These are phyloP conservation scores for Cenchrus purpureus DNA, from an alignment of 176 grass and related monocot species.

Conservation along the genomic window DNA sequence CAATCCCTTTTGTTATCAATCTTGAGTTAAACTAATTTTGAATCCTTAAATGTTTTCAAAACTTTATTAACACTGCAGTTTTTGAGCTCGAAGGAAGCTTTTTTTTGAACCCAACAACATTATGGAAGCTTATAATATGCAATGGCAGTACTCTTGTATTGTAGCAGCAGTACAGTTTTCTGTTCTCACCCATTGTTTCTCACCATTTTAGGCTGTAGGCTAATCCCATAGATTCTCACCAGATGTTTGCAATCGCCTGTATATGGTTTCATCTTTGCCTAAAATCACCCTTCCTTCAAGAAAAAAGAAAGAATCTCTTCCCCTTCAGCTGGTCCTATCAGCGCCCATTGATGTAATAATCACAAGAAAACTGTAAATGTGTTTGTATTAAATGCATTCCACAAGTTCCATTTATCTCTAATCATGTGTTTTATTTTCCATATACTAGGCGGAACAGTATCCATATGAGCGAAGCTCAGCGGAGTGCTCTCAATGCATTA, in stretches of 20 bases:
- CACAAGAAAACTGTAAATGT: conserved; percentile 5
- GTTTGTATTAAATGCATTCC: conserved; percentile 18
- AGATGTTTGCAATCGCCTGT: neutral
- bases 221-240: neutral
- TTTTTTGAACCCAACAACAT: neutral
- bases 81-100: neutral
- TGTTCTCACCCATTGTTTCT: neutral
- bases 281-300: neutral
- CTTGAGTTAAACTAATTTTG: conserved; percentile 22
- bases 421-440: conserved; percentile 36
- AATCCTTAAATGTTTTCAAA: conserved; percentile 3
- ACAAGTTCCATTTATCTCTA: conserved; percentile 1
- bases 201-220: neutral
- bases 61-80: neutral
- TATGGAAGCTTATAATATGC: neutral
- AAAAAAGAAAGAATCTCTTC: neutral
- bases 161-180: neutral
- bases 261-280: neutral
- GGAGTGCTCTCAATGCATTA: conserved; percentile 93
- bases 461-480: conserved; percentile 91
- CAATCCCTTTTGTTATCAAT: neutral
- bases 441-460: conserved; percentile 79
- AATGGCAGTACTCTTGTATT: neutral
- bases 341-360: neutral
- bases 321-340: neutral